Evolutionary conservation across 257 asterid genomes (phyloP).

Genomic region (Ophiorrhiza pumila): DNA sequence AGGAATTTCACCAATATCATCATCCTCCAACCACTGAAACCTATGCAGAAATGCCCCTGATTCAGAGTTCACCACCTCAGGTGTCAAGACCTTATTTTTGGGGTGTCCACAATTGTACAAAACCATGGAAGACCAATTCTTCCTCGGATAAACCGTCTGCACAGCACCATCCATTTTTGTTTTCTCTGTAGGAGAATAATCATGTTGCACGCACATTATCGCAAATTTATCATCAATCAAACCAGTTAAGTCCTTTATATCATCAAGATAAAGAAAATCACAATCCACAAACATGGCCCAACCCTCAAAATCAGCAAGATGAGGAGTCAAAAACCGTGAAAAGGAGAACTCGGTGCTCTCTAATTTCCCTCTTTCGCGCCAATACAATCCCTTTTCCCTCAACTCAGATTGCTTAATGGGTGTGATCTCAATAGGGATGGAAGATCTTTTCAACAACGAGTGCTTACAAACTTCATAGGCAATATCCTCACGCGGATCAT

Average conservation of each 20-base stretch:
- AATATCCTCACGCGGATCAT: conserved; percentile 68
- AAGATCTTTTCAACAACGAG: conserved; percentile 59
- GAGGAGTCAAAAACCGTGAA: conserved; percentile 72
- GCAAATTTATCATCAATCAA: conserved; percentile 67
- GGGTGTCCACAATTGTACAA: conserved; percentile 75
- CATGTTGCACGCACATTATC: conserved; percentile 82
- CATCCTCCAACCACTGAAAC: conserved; percentile 77
- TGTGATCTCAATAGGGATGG: conserved; percentile 62
- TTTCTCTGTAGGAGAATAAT: conserved; percentile 79
- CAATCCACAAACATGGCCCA: conserved; percentile 96
- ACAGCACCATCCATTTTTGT: conserved; percentile 92
- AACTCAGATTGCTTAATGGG: conserved; percentile 79
- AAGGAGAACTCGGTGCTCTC: conserved; percentile 92
- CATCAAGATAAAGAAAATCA: conserved; percentile 71
- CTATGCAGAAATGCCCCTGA: conserved; percentile 79
- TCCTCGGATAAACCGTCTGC: conserved; percentile 75
- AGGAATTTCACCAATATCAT: conserved; percentile 78
- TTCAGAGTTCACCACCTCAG: conserved; percentile 74
- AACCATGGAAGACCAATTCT: conserved; percentile 98
- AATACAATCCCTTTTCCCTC: conserved; percentile 56
- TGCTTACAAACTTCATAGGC: conserved; percentile 82
- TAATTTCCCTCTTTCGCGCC: conserved; percentile 77
- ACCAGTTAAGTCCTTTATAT: conserved; percentile 56
- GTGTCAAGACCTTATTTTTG: conserved; percentile 55
- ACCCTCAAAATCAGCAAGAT: conserved; percentile 54